Evolutionary conservation across 2,329 filamentous ascomycete species (phyloP).

Genomic region (Cucurbitaria berberidis): DNA sequence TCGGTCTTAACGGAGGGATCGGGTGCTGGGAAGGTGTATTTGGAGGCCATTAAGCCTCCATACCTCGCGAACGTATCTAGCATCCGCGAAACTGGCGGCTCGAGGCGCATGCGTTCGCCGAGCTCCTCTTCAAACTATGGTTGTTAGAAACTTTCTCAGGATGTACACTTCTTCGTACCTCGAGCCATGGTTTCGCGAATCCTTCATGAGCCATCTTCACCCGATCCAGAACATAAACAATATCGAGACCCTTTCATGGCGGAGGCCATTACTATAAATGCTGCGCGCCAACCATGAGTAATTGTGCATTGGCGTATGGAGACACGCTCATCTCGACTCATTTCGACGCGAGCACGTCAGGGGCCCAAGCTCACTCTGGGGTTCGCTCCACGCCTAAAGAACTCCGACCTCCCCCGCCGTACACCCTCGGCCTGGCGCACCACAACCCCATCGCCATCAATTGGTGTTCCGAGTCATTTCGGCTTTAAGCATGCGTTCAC

Average conservation of each 20-base stretch:
- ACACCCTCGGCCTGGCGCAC: constrained; percentile 27
- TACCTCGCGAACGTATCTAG: constrained; percentile 18
- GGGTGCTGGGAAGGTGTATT: constrained; percentile 38
- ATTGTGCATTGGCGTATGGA: not conserved
- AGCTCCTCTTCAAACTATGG: constrained; percentile 41
- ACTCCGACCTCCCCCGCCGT: constrained; percentile 27
- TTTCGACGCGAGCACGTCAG: constrained; percentile 1
- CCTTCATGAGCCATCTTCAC: constrained; percentile 23
- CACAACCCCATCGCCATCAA: constrained; percentile 4
- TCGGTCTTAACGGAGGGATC: constrained; percentile 41
- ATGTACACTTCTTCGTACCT: constrained; percentile 16
- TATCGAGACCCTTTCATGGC: not conserved
- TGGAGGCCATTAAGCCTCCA: constrained; percentile 26
- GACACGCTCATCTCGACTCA: not conserved
- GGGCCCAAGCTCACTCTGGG: constrained; percentile 10
- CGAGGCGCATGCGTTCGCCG: constrained; percentile 34
- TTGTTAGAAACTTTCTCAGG: constrained; percentile 18
- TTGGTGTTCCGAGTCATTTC: constrained; percentile 24
- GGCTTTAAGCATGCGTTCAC: constrained; percentile 9
- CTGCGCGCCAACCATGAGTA: constrained; percentile 7
- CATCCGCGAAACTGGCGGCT: constrained; percentile 30
- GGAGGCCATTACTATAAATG: not conserved
- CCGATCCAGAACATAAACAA: not conserved
- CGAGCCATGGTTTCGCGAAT: constrained; percentile 37
- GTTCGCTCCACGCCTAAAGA: constrained; percentile 28